phyloP scores from a whole-genome alignment of 352 stramenopile genomes.

The Aphanomyces euteiches region DNA sequence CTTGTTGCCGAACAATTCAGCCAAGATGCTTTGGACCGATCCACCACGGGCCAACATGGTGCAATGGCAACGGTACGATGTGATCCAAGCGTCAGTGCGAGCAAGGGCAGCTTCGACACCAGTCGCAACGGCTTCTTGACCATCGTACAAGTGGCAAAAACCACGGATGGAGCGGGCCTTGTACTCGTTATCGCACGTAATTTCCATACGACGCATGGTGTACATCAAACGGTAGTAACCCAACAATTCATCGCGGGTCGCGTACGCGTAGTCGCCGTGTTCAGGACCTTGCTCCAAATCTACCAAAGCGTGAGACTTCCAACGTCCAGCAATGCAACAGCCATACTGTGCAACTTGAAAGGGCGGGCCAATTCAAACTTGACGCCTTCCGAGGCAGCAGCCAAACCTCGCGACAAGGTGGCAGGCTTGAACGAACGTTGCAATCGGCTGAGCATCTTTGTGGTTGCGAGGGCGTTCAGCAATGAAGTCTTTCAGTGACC shows the following conservation, averaged over 20 bases:
- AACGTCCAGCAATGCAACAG: not conserved
- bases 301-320: conserved; percentile 29
- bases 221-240: conserved; percentile 99
- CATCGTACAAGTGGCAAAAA: conserved; percentile 99
- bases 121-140: conserved; percentile 98
- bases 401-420: conserved; percentile 47
- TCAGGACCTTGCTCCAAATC: conserved; percentile 67
- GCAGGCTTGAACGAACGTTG: conserved; percentile 13
- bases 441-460: conserved; percentile 28
- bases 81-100: conserved; percentile 97
- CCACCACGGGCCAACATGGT: conserved; percentile 93
- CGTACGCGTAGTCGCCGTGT: conserved; percentile 45
- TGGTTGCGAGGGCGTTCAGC: conserved; percentile 14
- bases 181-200: conserved; percentile 99
- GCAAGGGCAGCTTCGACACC: conserved; percentile 95
- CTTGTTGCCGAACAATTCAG: conserved; percentile 95
- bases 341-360: conserved; percentile 80
- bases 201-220: conserved; percentile 99
- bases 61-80: conserved; percentile 99
- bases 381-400: conserved; percentile 47
- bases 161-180: conserved; percentile 97
- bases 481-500: conserved; percentile 4
- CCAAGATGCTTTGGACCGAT: conserved; percentile 90
- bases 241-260: conserved; percentile 96
- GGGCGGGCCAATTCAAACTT: conserved; percentile 66